Evolutionary conservation across 2,329 filamentous ascomycete species (phyloP).

Genomic region (Xylariomycetidae sp.): DNA sequence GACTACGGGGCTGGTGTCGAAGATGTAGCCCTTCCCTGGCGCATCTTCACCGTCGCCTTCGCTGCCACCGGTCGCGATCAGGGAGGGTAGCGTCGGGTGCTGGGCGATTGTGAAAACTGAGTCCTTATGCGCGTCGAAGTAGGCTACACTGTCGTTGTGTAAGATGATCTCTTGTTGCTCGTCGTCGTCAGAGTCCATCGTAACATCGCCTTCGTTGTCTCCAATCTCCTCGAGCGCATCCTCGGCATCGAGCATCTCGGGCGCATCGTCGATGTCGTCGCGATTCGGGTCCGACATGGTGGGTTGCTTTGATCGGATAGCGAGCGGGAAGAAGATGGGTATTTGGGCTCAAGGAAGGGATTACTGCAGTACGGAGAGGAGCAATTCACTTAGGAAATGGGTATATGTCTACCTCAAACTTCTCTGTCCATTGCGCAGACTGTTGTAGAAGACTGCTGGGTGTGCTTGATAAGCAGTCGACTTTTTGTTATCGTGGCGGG

Average conservation of each 20-base stretch:
- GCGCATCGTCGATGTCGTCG: constrained; percentile 47
- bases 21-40: constrained; percentile 76
- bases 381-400: too few species aligned
- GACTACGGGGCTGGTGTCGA: constrained; percentile 64
- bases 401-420: background rate
- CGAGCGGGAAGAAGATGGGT: background rate
- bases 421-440: background rate
- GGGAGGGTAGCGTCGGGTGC: constrained; percentile 70
- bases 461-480: background rate
- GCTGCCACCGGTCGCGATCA: constrained; percentile 81
- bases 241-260: constrained; percentile 68
- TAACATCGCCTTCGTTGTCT: constrained; percentile 57
- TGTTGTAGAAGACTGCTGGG: background rate
- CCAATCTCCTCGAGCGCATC: constrained; percentile 70
- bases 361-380: too few species aligned
- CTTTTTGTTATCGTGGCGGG: background rate
- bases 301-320: constrained; percentile 5
- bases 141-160: constrained; percentile 87
- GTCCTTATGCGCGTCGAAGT: constrained; percentile 87
- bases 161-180: constrained; percentile 67
- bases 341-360: too few species aligned
- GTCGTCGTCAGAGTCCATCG: constrained; percentile 75
- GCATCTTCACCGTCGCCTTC: constrained; percentile 53
- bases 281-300: constrained; percentile 31
- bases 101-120: constrained; percentile 93